A percentile compares a stretch with the other conserved stretches of the same genome.
phyloP scores from a whole-genome alignment of 106 monocot species.

The Triglochin maritima region DNA sequence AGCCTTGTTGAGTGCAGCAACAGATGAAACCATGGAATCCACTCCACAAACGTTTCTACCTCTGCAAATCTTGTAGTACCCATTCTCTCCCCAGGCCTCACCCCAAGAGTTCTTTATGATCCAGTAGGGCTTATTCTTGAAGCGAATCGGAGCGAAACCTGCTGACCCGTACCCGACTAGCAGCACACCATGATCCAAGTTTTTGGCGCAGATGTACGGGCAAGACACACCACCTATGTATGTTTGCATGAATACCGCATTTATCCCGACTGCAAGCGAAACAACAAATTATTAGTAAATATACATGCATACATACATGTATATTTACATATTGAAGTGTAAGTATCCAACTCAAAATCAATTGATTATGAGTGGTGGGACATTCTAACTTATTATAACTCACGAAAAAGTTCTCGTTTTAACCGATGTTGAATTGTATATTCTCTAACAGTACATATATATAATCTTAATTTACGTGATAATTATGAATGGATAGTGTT shows the following conservation, averaged over 20 bases:
- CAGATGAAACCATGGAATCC: slow-evolving; percentile 80
- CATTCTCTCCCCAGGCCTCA: slow-evolving; percentile 66
- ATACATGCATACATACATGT: background rate
- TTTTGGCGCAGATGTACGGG: slow-evolving; percentile 60
- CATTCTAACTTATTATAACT: no score
- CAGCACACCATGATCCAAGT: slow-evolving; percentile 72
- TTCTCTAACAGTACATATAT: no score
- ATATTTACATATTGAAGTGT: background rate
- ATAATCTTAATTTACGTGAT: no score
- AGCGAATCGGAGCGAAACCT: slow-evolving; percentile 63
- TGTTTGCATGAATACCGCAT: slow-evolving; percentile 77
- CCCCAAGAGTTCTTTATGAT: slow-evolving; percentile 98
- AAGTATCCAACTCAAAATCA: background rate
- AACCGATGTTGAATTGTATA: no score
- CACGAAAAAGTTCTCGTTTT: no score
- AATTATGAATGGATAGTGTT: no score
- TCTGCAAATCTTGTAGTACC: slow-evolving; percentile 89
- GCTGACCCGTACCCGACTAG: slow-evolving; percentile 79
- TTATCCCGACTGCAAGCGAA: slow-evolving; percentile 59
- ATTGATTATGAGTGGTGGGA: background rate
- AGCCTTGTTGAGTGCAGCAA: slow-evolving; percentile 27
- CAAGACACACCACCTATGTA: slow-evolving; percentile 86
- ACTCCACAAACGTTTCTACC: slow-evolving; percentile 83
- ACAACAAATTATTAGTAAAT: background rate
- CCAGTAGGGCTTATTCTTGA: slow-evolving; percentile 87